A percentile compares a stretch with the other conserved stretches of the same genome.
Evolutionary conservation across 2,329 filamentous ascomycete species (phyloP).

Genomic region (Cladosporium sp.): DNA sequence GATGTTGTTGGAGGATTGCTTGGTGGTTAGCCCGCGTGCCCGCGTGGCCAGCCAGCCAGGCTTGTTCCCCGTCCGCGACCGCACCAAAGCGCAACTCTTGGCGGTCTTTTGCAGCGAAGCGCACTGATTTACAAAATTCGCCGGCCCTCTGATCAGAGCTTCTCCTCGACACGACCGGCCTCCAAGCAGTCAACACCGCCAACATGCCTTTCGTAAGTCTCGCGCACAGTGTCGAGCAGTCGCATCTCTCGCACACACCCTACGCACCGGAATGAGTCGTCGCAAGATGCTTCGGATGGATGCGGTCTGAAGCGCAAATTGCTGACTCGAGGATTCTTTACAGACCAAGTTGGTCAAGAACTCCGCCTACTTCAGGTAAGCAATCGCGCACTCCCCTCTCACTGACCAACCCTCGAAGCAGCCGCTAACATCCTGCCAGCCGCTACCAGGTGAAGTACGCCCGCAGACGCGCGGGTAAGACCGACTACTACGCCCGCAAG

Average conservation of each 20-base stretch:
- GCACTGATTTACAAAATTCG: slow-evolving; percentile 8
- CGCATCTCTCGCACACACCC: background rate
- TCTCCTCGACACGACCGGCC: slow-evolving; percentile 9
- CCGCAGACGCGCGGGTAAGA: slow-evolving; percentile 93
- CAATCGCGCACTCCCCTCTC: slow-evolving; percentile 18
- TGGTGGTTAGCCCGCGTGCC: no score
- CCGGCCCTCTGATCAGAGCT: background rate
- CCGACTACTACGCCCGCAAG: slow-evolving; percentile 99
- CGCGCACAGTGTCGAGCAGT: slow-evolving; percentile 14
- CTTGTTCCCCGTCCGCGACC: background rate
- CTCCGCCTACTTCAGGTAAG: slow-evolving; percentile 97
- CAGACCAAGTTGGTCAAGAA: slow-evolving; percentile 91
- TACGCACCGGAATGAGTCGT: slow-evolving; percentile 53
- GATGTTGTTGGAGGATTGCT: no score
- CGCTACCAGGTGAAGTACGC: slow-evolving; percentile 99
- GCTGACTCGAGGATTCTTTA: slow-evolving; percentile 76
- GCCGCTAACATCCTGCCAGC: slow-evolving; percentile 42
- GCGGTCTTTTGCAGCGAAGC: background rate
- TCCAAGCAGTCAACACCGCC: slow-evolving; percentile 18
- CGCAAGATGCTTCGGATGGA: slow-evolving; percentile 97
- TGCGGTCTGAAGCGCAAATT: slow-evolving; percentile 94
- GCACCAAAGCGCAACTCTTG: slow-evolving; percentile 1
- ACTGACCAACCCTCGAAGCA: slow-evolving; percentile 9
- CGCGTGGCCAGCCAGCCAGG: no score
- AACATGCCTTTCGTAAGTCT: slow-evolving; percentile 46